These are phyloP conservation scores for Boletus bicolor DNA, from an alignment of 768 basidiomycete genomes.

Conservation along the genomic window DNA sequence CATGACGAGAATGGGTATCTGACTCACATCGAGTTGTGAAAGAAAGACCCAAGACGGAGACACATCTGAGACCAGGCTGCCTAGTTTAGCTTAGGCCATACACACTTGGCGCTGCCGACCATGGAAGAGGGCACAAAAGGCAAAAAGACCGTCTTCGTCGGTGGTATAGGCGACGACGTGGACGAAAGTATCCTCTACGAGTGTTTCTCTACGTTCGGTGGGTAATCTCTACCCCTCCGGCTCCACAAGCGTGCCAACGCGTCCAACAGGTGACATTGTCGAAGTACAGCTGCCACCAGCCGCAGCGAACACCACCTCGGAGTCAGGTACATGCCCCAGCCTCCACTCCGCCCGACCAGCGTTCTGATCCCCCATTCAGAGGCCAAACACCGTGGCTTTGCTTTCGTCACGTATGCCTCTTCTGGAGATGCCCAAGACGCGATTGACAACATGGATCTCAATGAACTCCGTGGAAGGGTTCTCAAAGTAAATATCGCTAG, in stretches of 20 bases:
- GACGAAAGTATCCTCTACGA: slow-evolving; percentile 77
- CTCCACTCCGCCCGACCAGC: background rate
- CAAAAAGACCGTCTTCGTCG: slow-evolving; percentile 86
- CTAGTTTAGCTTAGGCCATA: background rate
- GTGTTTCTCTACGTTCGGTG: slow-evolving; percentile 86
- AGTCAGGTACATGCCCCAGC: slow-evolving; percentile 42
- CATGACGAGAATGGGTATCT: background rate
- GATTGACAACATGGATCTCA: slow-evolving; percentile 98
- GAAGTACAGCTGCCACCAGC: slow-evolving; percentile 88
- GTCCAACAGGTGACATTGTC: slow-evolving; percentile 75
- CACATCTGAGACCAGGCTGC: slow-evolving; percentile 12
- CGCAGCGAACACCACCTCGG: slow-evolving; percentile 62
- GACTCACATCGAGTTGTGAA: slow-evolving; percentile 8
- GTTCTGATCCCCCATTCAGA: slow-evolving; percentile 38
- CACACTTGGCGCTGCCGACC: background rate
- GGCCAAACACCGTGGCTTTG: slow-evolving; percentile 88
- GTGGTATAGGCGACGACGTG: slow-evolving; percentile 79
- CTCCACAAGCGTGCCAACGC: slow-evolving; percentile 1
- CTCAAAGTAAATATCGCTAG: slow-evolving; percentile 83
- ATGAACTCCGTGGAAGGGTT: slow-evolving; percentile 75
- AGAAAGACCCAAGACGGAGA: slow-evolving; percentile 6
- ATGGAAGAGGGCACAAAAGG: slow-evolving; percentile 83
- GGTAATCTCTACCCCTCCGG: slow-evolving; percentile 17
- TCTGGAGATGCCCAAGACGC: slow-evolving; percentile 89
- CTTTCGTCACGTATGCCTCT: slow-evolving; percentile 83